Base-by-base conservation (phyloP, 352 stramenopile genomes). In the Phytopythium vexans region DNA sequence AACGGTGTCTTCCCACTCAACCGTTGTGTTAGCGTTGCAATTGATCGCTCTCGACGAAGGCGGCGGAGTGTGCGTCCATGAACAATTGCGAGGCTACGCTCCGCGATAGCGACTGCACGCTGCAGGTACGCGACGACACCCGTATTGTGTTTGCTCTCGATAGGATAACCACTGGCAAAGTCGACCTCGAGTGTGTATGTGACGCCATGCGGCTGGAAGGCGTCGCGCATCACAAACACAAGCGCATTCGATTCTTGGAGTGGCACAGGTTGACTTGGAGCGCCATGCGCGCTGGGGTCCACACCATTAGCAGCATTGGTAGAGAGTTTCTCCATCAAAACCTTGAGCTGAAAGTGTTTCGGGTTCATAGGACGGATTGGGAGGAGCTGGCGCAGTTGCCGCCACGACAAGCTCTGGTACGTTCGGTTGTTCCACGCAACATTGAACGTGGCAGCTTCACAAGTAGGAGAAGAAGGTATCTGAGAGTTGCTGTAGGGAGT, bases 321-420 rank as follows among this genome's bases (percentile, higher is more conserved):
- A 6, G 53, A 9, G 1, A 68, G 16, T 3, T 34, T 46, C 38
- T 66, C 50, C 14, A 84, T 34, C 2, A 88, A 34, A n/a, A 64
- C 49, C 31, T 46, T 50, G 8, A 93, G 54, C 45, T 93, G 75
- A 41, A 83, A 79, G 48, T 93, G 79, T 38, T 82, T 77, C 6
- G 70, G 49, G 31, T 93, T 90, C 74, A 93, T 84, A 7, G 69
- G 60, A 32, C 82, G 66, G 51, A 93, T 66, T 0, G 80, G 61
- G 6, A 93, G 55, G 7, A 86, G 52, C 41, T 80, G 78, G 1
- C 72, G 65, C 12, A 93, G 54, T 21, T 83, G 54, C 12, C 32
- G 6, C 80, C 82, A 93, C 8, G 66, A 56, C 14, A 81, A 41
- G 3, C 54, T 60, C 41, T 93, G 74, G 8, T 72, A 53, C 0